phyloP scores from a whole-genome alignment of 2,329 filamentous ascomycete genomes.

The Pseudogymnoascus verrucosus region DNA sequence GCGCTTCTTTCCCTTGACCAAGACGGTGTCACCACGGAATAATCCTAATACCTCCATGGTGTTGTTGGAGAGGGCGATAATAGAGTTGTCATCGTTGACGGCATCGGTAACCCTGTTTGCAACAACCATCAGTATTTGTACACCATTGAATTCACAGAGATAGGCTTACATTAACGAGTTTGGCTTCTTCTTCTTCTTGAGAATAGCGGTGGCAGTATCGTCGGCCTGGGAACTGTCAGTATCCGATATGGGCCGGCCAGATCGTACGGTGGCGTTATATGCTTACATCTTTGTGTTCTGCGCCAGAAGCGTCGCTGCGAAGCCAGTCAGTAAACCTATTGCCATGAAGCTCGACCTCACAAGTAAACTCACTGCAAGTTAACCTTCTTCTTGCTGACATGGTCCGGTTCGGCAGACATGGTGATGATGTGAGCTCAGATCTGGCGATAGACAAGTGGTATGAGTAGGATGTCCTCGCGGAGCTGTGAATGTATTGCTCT shows the following conservation, averaged over 20 bases:
- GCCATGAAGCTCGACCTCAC: background rate
- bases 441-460: constrained; percentile 12
- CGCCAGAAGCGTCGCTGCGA: constrained; percentile 76
- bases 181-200: constrained; percentile 99
- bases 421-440: constrained; percentile 31
- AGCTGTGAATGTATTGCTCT: background rate
- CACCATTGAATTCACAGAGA: constrained; percentile 16
- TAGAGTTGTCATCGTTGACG: constrained; percentile 98
- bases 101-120: constrained; percentile 87
- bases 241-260: constrained; percentile 19
- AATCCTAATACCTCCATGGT: constrained; percentile 98
- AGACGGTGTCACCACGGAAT: constrained; percentile 95
- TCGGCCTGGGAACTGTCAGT: constrained; percentile 56
- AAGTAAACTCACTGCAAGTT: constrained; percentile 61
- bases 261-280: constrained; percentile 23
- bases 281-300: constrained; percentile 74
- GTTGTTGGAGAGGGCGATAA: constrained; percentile 95
- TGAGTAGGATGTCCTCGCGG: background rate
- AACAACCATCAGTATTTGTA: constrained; percentile 20
- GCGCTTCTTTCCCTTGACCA: constrained; percentile 99
- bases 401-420: constrained; percentile 63
- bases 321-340: constrained; percentile 31
- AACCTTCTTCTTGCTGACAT: constrained; percentile 68
- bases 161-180: constrained; percentile 85
- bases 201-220: constrained; percentile 88